Conservation (phyloP, 495 filamentous ascomycete genomes). For the Stereocaulon alpinum region DNA sequence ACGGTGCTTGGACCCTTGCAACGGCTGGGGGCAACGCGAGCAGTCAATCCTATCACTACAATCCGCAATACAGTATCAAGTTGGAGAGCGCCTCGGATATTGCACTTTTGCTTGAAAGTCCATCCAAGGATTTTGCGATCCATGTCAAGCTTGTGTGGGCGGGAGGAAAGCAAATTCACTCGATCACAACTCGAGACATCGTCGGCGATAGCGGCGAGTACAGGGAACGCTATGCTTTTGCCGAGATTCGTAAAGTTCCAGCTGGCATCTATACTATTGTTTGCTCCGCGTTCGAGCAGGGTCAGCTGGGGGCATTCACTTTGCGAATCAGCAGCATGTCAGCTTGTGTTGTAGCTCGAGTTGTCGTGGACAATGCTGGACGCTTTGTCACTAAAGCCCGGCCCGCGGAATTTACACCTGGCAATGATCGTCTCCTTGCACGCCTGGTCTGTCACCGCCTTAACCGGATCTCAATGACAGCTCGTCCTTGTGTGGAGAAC, state of each 20-base stretch:
- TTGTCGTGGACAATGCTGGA: constrained; percentile 60
- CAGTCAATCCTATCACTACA: constrained; percentile 61
- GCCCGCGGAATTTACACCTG: constrained; percentile 40
- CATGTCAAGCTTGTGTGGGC: constrained; percentile 80
- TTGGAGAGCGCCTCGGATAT: constrained; percentile 47
- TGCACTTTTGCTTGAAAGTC: constrained; percentile 60
- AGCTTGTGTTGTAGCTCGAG: constrained; percentile 39
- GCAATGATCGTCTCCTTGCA: constrained; percentile 42
- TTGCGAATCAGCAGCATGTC: constrained; percentile 57
- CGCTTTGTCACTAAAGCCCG: constrained; percentile 45
- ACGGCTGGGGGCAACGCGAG: constrained; percentile 79
- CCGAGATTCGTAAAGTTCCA: constrained; percentile 45
- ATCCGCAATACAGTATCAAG: constrained; percentile 72
- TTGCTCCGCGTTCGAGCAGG: constrained; percentile 75
- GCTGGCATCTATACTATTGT: constrained; percentile 76
- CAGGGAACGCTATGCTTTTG: constrained; percentile 62
- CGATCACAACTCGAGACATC: constrained; percentile 65
- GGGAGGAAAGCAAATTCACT: constrained; percentile 54
- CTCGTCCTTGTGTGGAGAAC: constrained; percentile 24
- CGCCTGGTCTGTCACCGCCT: constrained; percentile 42
- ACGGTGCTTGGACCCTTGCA: constrained; percentile 59
- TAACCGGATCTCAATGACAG: constrained; percentile 48
- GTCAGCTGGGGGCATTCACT: constrained; percentile 62
- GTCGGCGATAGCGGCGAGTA: constrained; percentile 75
- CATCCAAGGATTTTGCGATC: constrained; percentile 48